Base-by-base conservation (phyloP, 768 basidiomycete species). In the Macrolepiota fuliginosa region DNA sequence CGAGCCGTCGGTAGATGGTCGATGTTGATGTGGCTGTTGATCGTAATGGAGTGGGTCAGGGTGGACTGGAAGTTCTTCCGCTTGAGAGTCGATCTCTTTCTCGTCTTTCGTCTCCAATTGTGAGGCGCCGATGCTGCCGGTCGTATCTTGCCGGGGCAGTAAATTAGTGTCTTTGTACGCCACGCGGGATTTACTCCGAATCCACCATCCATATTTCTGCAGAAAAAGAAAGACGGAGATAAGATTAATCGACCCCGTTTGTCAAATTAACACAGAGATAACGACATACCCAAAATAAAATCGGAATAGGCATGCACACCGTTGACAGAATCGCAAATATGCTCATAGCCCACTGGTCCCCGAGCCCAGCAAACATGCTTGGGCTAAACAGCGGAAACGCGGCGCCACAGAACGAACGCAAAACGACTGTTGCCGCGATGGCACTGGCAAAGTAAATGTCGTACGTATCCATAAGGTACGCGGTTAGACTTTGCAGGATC, bases 401-500 rank as follows among this genome's bases (percentile, higher is more conserved):
- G 1, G 84, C 86, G 24, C 84, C 88, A 63, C 85, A 83, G 19
- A 81, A 72, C 0, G 84, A 88, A 62, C 88, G 84, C 51, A 89
- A 70, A 53, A 90, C 84, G 56, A 88, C 83, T 10, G 86, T 87
- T 57, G 88, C 83, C 13, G 88, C 87, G 55, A 89, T 79, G 17
- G 88, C 88, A 65, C 85, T 86, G 2, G 88, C 87, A 63, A 81
- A 84, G 71, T 86, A 87, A 47, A 88, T 75, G 47, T 78, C 77
- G 75, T 90, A 90, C 13, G 83, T 76, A 67, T 90, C 89, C 81
- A 91, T 86, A 60, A 90, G 77, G 74, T 90, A 90, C 2, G 84
- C 83, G 45, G 85, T 82, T n/a, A 88, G 72, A 49, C 82, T 81
- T 65, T 86, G 81, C 74, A 90, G 76, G 61, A 90, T 83, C 63